These are phyloP conservation scores for Curvularia sp. DNA, from an alignment of 2,329 filamentous ascomycete genomes.

Conservation along the genomic window DNA sequence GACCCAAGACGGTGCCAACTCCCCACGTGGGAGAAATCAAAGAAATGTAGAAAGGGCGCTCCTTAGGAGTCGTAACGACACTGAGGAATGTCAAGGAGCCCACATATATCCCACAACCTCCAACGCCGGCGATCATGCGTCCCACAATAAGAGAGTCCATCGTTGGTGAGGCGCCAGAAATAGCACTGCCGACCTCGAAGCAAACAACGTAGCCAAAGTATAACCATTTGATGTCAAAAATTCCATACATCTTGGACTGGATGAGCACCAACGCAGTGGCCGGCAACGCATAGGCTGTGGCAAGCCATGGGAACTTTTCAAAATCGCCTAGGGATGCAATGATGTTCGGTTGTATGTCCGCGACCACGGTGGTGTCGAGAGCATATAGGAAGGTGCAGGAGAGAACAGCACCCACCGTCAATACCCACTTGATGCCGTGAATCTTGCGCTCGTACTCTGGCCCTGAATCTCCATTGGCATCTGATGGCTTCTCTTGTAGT, in stretches of 20 bases:
- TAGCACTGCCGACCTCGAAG: conserved; percentile 1
- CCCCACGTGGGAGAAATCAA: conserved; percentile 1
- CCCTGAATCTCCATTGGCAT: not conserved
- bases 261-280: not conserved
- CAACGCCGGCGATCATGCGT: conserved; percentile 1
- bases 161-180: not conserved
- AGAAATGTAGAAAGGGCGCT: conserved; percentile 1
- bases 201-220: not conserved
- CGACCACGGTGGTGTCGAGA: conserved; percentile 42
- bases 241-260: conserved; percentile 4
- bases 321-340: conserved; percentile 11
- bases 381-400: conserved; percentile 35
- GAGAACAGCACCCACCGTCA: conserved; percentile 12
- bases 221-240: conserved; percentile 3
- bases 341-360: conserved; percentile 31
- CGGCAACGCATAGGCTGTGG: not conserved
- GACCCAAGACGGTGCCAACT: conserved; percentile 1
- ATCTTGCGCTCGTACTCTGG: conserved; percentile 9
- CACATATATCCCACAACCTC: conserved; percentile 1
- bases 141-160: conserved; percentile 5
- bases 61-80: not conserved
- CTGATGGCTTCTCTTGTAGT: not conserved
- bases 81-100: conserved; percentile 3
- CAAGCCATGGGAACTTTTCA: conserved; percentile 3
- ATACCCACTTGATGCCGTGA: conserved; percentile 6